phyloP scores from a whole-genome alignment of 345 rosid genomes.

The Lepidium aucheri region DNA sequence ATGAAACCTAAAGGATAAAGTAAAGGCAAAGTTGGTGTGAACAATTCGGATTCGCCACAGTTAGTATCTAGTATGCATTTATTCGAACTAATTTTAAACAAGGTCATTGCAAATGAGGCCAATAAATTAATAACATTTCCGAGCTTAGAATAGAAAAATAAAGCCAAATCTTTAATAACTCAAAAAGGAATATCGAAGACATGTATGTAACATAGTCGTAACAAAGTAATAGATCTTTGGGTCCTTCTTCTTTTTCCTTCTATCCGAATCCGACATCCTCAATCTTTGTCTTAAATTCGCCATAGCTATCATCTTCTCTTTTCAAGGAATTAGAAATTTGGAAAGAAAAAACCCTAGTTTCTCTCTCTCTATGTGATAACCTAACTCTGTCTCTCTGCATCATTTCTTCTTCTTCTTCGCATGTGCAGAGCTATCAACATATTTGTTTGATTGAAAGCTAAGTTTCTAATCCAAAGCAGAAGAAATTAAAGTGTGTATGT shows the following conservation, averaged over 20 bases:
- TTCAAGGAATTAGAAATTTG: not conserved
- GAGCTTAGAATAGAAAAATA: not conserved
- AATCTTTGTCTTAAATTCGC: slow-evolving; percentile 13
- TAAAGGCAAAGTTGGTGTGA: too few relatives aligned
- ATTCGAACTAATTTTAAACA: not conserved
- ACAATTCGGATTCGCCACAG: too few relatives aligned
- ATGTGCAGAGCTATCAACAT: slow-evolving; percentile 30
- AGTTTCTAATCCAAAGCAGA: slow-evolving; percentile 30
- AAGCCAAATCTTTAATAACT: not conserved
- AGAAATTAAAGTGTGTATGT: slow-evolving; percentile 37
- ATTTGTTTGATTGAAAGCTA: slow-evolving; percentile 70
- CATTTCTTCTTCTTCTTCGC: slow-evolving; percentile 12
- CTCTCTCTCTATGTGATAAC: not conserved
- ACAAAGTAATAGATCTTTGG: slow-evolving; percentile 22
- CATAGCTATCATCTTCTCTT: slow-evolving; percentile 19
- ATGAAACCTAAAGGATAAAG: too few relatives aligned
- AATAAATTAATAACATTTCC: not conserved
- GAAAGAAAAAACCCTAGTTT: slow-evolving; percentile 13
- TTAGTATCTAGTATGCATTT: too few relatives aligned
- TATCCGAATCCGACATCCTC: slow-evolving; percentile 11
- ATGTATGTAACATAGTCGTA: slow-evolving; percentile 17
- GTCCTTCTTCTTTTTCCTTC: slow-evolving; percentile 7
- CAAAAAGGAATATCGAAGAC: slow-evolving; percentile 5
- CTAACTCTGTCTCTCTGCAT: slow-evolving; percentile 3
- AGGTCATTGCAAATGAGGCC: not conserved